These are phyloP conservation scores for Penicillium steckii DNA, from an alignment of 495 filamentous ascomycete species.

Conservation along the genomic window DNA sequence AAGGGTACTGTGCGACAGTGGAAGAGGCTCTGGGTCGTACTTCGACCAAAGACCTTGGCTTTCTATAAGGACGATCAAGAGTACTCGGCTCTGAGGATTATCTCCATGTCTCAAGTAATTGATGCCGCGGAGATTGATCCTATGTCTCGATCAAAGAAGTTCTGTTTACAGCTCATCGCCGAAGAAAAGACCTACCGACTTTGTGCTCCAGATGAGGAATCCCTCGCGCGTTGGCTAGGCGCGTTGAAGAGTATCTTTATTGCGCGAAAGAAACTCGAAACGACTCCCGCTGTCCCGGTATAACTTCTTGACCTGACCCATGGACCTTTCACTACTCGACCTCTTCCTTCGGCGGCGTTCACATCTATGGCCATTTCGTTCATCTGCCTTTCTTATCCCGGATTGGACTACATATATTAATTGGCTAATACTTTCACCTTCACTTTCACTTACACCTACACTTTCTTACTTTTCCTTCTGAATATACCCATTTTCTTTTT, in stretches of 20 bases:
- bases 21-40: slow-evolving; percentile 91
- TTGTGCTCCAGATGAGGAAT: slow-evolving; percentile 78
- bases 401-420: background rate
- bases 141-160: slow-evolving; percentile 74
- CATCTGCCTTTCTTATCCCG: background rate
- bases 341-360: no score
- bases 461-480: background rate
- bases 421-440: background rate
- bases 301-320: background rate
- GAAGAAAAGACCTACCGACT: slow-evolving; percentile 92
- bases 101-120: slow-evolving; percentile 77
- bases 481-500: slow-evolving; percentile 17
- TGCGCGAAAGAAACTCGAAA: slow-evolving; percentile 52
- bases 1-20: slow-evolving; percentile 88
- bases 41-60: slow-evolving; percentile 82
- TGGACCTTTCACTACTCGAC: background rate
- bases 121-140: slow-evolving; percentile 93
- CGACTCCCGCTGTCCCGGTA: slow-evolving; percentile 10
- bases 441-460: background rate
- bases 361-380: background rate
- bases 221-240: slow-evolving; percentile 79
- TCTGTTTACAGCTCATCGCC: slow-evolving; percentile 91
- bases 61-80: slow-evolving; percentile 94
- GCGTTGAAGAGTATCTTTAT: slow-evolving; percentile 82
- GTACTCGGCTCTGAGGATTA: slow-evolving; percentile 81